A percentile compares a stretch with the other conserved stretches of the same genome.
phyloP scores from a whole-genome alignment of 2,329 filamentous ascomycete species.

The Pseudogymnoascus pannorum region DNA sequence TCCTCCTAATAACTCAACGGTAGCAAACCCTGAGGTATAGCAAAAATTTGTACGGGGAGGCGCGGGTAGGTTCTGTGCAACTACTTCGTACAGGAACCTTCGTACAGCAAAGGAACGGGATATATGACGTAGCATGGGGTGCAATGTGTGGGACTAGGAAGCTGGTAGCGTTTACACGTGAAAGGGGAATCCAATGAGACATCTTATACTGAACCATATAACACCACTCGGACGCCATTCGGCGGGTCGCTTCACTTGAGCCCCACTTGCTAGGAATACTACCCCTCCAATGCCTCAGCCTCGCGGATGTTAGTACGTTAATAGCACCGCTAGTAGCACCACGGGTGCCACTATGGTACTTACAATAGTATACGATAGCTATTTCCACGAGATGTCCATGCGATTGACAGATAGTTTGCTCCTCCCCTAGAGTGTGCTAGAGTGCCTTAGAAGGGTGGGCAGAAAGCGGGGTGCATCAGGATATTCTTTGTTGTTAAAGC shows the following conservation, averaged over 20 bases:
- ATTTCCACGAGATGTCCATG: neutral
- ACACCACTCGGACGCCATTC: neutral
- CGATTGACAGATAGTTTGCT: neutral
- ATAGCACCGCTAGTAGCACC: neutral
- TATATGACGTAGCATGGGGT: neutral
- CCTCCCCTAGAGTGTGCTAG: neutral
- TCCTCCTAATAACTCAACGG: neutral
- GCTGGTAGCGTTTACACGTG: neutral
- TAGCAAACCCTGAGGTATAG: constrained; percentile 2
- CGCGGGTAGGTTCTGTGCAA: neutral
- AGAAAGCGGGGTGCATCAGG: neutral
- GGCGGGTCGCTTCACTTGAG: neutral
- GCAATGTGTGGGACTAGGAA: neutral
- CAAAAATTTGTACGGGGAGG: neutral
- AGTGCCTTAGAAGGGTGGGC: neutral
- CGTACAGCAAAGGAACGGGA: neutral
- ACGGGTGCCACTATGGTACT: neutral
- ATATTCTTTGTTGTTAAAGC: neutral
- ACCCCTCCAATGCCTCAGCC: neutral
- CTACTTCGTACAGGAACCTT: too few relatives aligned
- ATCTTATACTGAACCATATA: neutral
- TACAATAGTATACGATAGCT: too few relatives aligned
- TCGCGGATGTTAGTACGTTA: neutral
- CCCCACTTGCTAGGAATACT: neutral
- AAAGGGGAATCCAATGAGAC: neutral